Evolutionary conservation across 2,329 filamentous ascomycete species (phyloP).

Genomic region (Pseudomassariella vexata): DNA sequence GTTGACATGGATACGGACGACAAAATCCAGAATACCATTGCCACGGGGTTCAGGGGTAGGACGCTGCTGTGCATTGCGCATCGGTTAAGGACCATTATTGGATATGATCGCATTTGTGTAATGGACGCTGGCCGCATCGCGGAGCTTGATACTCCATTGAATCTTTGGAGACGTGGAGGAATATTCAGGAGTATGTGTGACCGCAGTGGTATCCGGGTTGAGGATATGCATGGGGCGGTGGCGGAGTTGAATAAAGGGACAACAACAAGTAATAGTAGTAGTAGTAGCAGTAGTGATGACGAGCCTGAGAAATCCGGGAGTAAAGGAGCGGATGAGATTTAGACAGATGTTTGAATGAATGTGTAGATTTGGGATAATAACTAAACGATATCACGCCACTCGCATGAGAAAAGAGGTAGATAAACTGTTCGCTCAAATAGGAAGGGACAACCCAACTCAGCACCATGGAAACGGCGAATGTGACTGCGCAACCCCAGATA

Average conservation of each 20-base stretch:
- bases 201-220: slow-evolving; percentile 64
- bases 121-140: slow-evolving; percentile 88
- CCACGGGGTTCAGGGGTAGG: slow-evolving; percentile 75
- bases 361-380: too few relatives aligned
- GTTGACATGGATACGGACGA: slow-evolving; percentile 97
- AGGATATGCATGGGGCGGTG: slow-evolving; percentile 45
- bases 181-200: slow-evolving; percentile 92
- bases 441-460: too few relatives aligned
- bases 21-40: slow-evolving; percentile 89
- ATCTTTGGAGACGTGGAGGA: slow-evolving; percentile 63
- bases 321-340: background rate
- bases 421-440: too few relatives aligned
- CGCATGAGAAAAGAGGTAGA: too few relatives aligned
- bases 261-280: slow-evolving; percentile 4
- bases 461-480: too few relatives aligned
- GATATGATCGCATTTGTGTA: slow-evolving; percentile 92
- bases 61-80: slow-evolving; percentile 92
- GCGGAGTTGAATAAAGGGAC: slow-evolving; percentile 22
- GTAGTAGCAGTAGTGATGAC: slow-evolving; percentile 5
- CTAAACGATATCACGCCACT: too few relatives aligned
- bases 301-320: background rate
- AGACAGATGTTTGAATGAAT: too few relatives aligned
- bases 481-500: too few relatives aligned
- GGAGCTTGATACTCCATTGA: slow-evolving; percentile 73
- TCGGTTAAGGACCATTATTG: slow-evolving; percentile 83